These are phyloP conservation scores for Elongisporangium anandrum DNA, from an alignment of 352 stramenopile species.

Conservation along the genomic window DNA sequence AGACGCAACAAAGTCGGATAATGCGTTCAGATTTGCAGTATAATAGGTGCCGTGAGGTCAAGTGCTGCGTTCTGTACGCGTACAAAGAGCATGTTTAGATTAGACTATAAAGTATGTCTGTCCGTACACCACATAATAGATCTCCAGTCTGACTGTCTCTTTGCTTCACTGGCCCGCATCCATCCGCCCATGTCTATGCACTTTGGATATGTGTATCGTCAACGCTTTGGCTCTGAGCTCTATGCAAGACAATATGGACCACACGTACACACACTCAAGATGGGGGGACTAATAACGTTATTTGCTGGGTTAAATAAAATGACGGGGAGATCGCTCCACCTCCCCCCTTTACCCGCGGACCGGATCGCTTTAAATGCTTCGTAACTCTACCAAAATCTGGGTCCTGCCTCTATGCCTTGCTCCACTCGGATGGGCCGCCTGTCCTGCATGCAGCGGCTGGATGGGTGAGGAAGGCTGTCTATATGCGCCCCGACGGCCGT, in stretches of 20 bases:
- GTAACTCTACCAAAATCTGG: not conserved
- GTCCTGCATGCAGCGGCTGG: not conserved
- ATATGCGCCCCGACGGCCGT: conserved; percentile 15
- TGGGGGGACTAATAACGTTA: not conserved
- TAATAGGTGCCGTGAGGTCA: not conserved
- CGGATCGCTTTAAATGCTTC: not conserved
- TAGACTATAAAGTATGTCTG: not conserved
- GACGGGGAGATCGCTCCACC: not conserved
- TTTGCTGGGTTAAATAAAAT: conserved; percentile 1
- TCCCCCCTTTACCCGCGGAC: not conserved
- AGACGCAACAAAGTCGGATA: no score
- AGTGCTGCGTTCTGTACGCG: not conserved
- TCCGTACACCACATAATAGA: not conserved
- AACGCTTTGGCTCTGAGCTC: not conserved
- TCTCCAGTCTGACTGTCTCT: not conserved
- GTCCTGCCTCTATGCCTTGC: not conserved
- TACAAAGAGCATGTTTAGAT: not conserved
- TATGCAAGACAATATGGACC: no score
- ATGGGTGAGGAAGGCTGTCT: not conserved
- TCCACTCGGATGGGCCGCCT: not conserved
- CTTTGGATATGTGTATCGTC: not conserved
- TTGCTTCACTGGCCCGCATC: not conserved
- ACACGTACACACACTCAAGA: no score
- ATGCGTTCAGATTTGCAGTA: not conserved
- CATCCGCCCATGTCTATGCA: not conserved